Percentiles rank a stretch among this genome's conserved stretches.
phyloP scores from a whole-genome alignment of 805 yeast species.

The Candida parachauliodes region DNA sequence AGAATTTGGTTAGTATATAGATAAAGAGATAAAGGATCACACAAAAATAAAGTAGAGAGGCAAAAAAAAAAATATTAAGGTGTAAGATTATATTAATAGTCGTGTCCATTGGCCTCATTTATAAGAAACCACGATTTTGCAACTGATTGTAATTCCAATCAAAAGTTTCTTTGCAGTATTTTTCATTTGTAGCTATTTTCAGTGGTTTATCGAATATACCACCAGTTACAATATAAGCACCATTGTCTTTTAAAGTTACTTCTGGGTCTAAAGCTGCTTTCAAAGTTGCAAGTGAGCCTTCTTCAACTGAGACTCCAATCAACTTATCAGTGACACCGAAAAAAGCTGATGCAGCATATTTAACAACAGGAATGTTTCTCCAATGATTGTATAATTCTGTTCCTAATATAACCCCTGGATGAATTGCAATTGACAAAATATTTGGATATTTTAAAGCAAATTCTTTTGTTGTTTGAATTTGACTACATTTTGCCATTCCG shows the following conservation, averaged over 20 bases:
- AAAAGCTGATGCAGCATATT: constrained; percentile 15
- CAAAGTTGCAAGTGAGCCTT: constrained; percentile 32
- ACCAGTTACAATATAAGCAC: constrained; percentile 30
- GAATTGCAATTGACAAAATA: constrained; percentile 32
- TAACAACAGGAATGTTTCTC: constrained; percentile 22
- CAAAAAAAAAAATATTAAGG: background rate
- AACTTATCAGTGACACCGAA: constrained; percentile 14
- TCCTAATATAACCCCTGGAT: constrained; percentile 36
- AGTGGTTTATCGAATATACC: constrained; percentile 24
- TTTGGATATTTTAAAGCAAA: constrained; percentile 26
- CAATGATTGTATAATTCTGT: constrained; percentile 31
- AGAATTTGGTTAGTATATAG: background rate
- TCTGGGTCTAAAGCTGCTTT: constrained; percentile 29
- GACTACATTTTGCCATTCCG: constrained; percentile 31
- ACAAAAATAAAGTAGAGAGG: background rate
- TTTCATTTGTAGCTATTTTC: constrained; percentile 20
- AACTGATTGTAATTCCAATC: constrained; percentile 21
- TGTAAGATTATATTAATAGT: too few relatives aligned
- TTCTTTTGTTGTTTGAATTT: constrained; percentile 27
- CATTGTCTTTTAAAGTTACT: constrained; percentile 23
- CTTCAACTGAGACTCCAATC: constrained; percentile 29
- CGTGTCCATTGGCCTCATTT: too few relatives aligned
- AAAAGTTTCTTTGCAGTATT: constrained; percentile 26
- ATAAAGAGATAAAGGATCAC: constrained; percentile 3
- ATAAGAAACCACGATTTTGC: constrained; percentile 17